Base-by-base conservation (phyloP, 1,284 basidiomycete genomes). In the Puccinia coronata region DNA sequence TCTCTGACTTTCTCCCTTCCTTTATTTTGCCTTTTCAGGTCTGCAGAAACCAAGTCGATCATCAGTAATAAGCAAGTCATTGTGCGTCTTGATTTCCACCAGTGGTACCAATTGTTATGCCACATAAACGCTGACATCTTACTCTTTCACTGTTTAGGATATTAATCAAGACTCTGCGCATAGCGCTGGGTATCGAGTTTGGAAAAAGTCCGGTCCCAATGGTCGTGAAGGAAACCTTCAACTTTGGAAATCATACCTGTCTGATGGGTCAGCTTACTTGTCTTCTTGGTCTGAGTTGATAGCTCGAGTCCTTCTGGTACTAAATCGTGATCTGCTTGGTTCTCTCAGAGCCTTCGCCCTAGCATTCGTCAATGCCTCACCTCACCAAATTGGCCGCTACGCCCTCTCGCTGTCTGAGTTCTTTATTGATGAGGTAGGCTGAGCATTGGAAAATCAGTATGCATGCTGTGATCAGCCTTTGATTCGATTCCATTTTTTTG, bases 41-140 rank as follows among this genome's bases (percentile, higher is more conserved):
- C 74, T 84, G 82, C 28, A 49, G 53, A 53, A 75, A 82, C 25
- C 78, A 76, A 31, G 82, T 75, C 43, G 82, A 79, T 79, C 53
- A 79, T 79, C 18, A 43, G 61, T 11, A 79, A 79, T 51, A 70
- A 70, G 59, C 65, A 79, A 69, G 65, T 79, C n/a, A 79, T 79
- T 57, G 76, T 79, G 28, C 9, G 59, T 69, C 12, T 55, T 31
- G 14, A n/a, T 39, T 41, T 16, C n/a, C n/a, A 23, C 43, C 16
- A 25, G 23, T 34, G 28, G n/a, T 49, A 11, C 23, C 12, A 59
- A 14, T 2, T 31, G 31, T 18, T 63, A 2, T 25, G 28, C 28
- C 41, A 41, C 31, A 20, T 6, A 63, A 6, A 63, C 6, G 4
- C 61, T 63, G 11, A 63, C 34, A 5, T 47, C 36, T 34, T 67